Conservation (phyloP, 148 eudicot genomes). For the Rhododendron vialii region DNA sequence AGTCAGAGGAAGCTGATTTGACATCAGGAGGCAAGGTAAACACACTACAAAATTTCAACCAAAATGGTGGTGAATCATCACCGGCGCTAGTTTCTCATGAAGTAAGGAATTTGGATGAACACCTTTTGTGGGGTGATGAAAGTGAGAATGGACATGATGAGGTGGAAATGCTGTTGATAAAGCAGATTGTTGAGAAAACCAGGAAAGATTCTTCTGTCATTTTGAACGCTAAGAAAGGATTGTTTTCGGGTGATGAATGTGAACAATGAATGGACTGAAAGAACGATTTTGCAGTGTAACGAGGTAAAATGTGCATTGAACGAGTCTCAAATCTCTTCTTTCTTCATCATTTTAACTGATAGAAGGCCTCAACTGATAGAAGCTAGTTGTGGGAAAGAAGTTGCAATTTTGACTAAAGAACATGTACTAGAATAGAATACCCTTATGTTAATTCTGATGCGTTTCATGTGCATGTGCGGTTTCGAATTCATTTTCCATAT, state of each 20-base stretch:
- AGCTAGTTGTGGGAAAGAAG: background rate
- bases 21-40: background rate
- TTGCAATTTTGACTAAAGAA: background rate
- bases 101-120: conserved; percentile 15
- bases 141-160: conserved; percentile 32
- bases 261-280: conserved; percentile 8
- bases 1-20: conserved; percentile 23
- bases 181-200: conserved; percentile 82
- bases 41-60: background rate
- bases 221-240: conserved; percentile 62
- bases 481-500: background rate
- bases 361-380: background rate
- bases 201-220: conserved; percentile 74
- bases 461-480: background rate
- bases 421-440: background rate
- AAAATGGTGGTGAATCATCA: background rate
- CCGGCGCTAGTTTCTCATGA: background rate
- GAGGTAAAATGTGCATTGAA: background rate
- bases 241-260: conserved; percentile 38
- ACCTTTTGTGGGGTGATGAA: conserved; percentile 15
- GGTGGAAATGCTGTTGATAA: conserved; percentile 62
- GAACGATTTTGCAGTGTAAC: conserved; percentile 7
- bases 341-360: background rate
- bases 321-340: background rate
- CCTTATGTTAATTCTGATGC: background rate